Base-by-base conservation (phyloP, 306 rosid species). In the Sesbania bispinosa region DNA sequence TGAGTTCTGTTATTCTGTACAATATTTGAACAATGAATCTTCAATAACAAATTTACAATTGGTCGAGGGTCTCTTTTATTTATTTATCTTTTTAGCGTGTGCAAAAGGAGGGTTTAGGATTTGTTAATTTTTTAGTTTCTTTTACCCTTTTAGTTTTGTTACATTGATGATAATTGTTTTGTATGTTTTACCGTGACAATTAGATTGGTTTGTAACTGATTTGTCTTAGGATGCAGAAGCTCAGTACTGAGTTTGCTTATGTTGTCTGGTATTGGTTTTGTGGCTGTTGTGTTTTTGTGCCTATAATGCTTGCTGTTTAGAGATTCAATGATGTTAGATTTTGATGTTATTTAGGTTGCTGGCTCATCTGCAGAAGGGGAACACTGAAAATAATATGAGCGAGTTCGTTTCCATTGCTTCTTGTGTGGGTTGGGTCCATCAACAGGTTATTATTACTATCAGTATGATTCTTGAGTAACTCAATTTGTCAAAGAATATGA, bases 281-380 rank as follows among this genome's bases (percentile, higher is more conserved):
- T 46, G 32, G 76, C 13, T 27, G 59, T 10, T 35, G 45, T 43
- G 16, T 42, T 30, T 27, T 43, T n/a, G 19, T 52, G 45, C 23
- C 13, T 58, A 18, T 57, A 20, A 3, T 54, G 26, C n/a, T n/a
- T n/a, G n/a, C 32, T 68, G 24, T 62, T 38, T 35, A 11, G 38
- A 59, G 64, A 73, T 43, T 30, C 48, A 77, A 60, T 58, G 26
- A 46, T 41, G 21, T 47, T 71, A 11, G 11, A 13, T 73, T 38
- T 62, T 73, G 10, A 45, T 55, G 35, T 52, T 76, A 47, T 73
- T 24, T 23, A 32, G 59, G 76, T 33, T 77, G 29, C 50, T 67
- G 45, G 42, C 33, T 76, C 41, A 66, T 24, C 20, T 81, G 63
- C 68, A 66, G 53, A 70, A 61, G 59, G 77, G 50, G 63, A 45